A percentile compares a stretch with the other conserved stretches of the same genome.
These are phyloP conservation scores for Crithidia bombi DNA, from an alignment of 208 protist species.

Conservation along the genomic window DNA sequence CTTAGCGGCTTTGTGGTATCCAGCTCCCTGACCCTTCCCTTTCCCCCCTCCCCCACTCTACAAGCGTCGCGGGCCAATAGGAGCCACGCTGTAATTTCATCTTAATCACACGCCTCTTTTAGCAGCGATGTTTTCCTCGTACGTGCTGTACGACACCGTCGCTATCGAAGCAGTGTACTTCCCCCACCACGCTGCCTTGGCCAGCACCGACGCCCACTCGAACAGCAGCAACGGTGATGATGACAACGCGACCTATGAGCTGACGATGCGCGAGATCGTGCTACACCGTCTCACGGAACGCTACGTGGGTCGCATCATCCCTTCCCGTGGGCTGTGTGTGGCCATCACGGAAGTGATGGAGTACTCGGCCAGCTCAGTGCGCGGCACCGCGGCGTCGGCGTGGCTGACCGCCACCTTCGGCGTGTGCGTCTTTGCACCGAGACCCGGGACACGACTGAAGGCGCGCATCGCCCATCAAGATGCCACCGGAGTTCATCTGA, in stretches of 20 bases:
- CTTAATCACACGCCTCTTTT: too few species aligned
- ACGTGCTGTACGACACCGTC: conserved; percentile 72
- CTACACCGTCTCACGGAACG: conserved; percentile 81
- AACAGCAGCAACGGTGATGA: background rate
- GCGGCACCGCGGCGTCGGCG: conserved; percentile 59
- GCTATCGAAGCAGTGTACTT: conserved; percentile 88
- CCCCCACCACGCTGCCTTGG: conserved; percentile 21
- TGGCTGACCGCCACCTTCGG: conserved; percentile 76
- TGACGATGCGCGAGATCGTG: conserved; percentile 55
- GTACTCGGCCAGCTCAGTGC: conserved; percentile 54
- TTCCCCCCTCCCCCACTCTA: too few species aligned
- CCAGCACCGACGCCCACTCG: background rate
- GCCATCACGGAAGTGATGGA: conserved; percentile 67
- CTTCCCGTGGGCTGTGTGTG: conserved; percentile 65
- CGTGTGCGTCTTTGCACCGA: conserved; percentile 69
- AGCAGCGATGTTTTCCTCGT: conserved; percentile 74
- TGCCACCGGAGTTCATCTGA: conserved; percentile 50
- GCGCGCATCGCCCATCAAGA: conserved; percentile 62
- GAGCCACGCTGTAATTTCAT: background rate
- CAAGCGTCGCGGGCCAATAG: too few species aligned
- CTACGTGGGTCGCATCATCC: conserved; percentile 81
- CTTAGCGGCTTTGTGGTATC: too few species aligned
- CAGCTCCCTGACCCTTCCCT: too few species aligned
- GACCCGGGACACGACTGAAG: conserved; percentile 51
- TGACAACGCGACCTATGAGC: conserved; percentile 30